Evolutionary conservation across 2,329 filamentous ascomycete species (phyloP), one percentile per base, ranked within the genome.

Genomic region (Ustilaginoidea virens): DNA sequence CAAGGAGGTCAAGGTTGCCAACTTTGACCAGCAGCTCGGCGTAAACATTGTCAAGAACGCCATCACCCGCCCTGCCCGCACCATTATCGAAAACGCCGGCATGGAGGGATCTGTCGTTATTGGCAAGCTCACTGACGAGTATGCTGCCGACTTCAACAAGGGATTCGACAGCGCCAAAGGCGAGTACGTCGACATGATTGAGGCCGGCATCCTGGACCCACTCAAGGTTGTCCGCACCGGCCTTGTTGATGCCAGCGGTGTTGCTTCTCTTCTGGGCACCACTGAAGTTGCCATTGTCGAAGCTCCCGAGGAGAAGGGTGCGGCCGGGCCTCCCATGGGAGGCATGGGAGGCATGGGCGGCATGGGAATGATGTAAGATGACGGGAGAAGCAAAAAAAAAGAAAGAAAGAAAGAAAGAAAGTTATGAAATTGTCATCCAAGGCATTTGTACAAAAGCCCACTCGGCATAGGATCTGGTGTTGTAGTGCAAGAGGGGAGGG

Each of bases 1-100:
- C 29, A 68, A 66, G 48, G 65, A 77, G 40, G 60, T 96, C 55
- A 92, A 94, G 74, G 58, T 81, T 30, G 65, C 68, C 65, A 98
- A 98, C 78, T 98, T 96, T 53, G 90, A 98, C 65, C 90, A 98
- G 69, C 85, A 93, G 65, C 85, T 98, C 41, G 90, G 90, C 71
- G 79, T 98, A 44, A 83, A 70, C 60, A 98, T 98, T 50, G 73
- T 98, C 63, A 93, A 92, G 79, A 92, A 78, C 55, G 90, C 90
- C 54, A 98, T 98, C 58, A 94, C 86, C 49, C 80, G 80, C 46
- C 90, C 90, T 27, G 90, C 90, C 38, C 76, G 85, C 47, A 92
- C 75, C 38, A 98, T 98, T 41, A 82, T 98, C 37, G 90, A 98
- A 73, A 98, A 98, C 58, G 87, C 90, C 39, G 90, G 90, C 39